Evolutionary conservation across 768 basidiomycete species (phyloP), one percentile per base, ranked within the genome.

Genomic region (Coprinellus aureogranulatus): DNA sequence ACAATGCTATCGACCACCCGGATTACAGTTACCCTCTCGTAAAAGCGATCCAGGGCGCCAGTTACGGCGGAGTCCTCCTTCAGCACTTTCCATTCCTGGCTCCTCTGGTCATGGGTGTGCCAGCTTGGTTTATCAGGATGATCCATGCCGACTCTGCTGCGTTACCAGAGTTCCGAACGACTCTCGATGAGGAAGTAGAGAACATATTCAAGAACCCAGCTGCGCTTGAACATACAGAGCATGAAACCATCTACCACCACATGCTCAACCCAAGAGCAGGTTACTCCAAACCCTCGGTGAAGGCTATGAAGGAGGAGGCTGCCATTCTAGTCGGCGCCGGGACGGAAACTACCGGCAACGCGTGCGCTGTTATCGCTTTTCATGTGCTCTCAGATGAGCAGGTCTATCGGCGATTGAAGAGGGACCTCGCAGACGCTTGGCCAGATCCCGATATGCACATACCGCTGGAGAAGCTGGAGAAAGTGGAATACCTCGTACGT

Each of bases 401-500:
- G 0, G 65, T 79, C 14, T 61, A 67, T 27, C 34, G 58, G 4
- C 66, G 58, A 30, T 67, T 81, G 18, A 60, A 64, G 10, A 45
- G 63, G 18, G 75, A 74, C 51, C 61, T 80, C 25, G 59, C 65
- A 22, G 67, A 65, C 10, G 77, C 71, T 2, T 81, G 79, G 77
- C 75, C 79, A 2, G 75, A 77, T 16, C 64, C 65, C 25, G 68
- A 76, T 8, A 31, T 52, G 18, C 55, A 51, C 3, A 61, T 73
- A 3, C 59, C 64, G 2, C 69, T 69, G 27, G 77, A 77, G 57
- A 67, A 56, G 2, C 62, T 80, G 42, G 78, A 81, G 61, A 77
- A 75, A 59, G 40, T 81, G 31, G 75, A 78, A 11, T 81, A 79
- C 61, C 68, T 81, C n/a, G 78, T 80, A 54, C 61, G 76, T 62